Percentiles rank a stretch among this genome's conserved stretches.
Evolutionary conservation across 2,329 filamentous ascomycete genomes (phyloP).

Genomic region (Zymoseptoria crescenta): DNA sequence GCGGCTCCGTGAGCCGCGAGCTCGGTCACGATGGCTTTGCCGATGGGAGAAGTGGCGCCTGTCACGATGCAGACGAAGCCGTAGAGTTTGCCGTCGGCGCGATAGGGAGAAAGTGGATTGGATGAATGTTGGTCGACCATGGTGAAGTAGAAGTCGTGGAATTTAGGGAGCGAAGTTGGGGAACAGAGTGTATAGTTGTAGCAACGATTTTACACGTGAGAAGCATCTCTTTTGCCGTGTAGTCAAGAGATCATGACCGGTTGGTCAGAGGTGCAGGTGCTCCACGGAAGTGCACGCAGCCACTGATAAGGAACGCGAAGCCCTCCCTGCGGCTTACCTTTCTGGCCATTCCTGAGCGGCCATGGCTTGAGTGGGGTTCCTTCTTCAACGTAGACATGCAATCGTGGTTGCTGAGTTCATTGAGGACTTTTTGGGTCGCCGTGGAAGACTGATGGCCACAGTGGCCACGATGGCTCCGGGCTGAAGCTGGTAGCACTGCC

Average conservation of each 20-base stretch:
- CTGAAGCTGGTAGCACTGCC: too few species aligned
- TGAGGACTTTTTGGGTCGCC: too few species aligned
- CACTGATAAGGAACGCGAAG: not conserved
- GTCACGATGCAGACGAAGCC: slow-evolving; percentile 60
- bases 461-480: too few species aligned
- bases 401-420: too few species aligned
- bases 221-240: not conserved
- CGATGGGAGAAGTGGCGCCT: slow-evolving; percentile 53
- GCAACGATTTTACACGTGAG: not conserved
- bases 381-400: too few species aligned
- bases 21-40: slow-evolving; percentile 52
- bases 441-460: too few species aligned
- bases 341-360: not conserved
- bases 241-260: not conserved
- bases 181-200: too few species aligned
- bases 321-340: not conserved
- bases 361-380: too few species aligned
- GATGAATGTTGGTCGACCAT: slow-evolving; percentile 9
- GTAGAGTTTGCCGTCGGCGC: slow-evolving; percentile 53
- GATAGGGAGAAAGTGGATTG: slow-evolving; percentile 50
- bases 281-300: not conserved
- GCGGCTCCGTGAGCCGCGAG: slow-evolving; percentile 57
- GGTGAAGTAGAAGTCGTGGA: not conserved
- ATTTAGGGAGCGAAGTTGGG: not conserved
- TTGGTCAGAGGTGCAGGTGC: not conserved